A percentile compares a stretch with the other conserved stretches of the same genome.
Conservation (phyloP, 208 protist species). For the Entamoeba dispar region DNA sequence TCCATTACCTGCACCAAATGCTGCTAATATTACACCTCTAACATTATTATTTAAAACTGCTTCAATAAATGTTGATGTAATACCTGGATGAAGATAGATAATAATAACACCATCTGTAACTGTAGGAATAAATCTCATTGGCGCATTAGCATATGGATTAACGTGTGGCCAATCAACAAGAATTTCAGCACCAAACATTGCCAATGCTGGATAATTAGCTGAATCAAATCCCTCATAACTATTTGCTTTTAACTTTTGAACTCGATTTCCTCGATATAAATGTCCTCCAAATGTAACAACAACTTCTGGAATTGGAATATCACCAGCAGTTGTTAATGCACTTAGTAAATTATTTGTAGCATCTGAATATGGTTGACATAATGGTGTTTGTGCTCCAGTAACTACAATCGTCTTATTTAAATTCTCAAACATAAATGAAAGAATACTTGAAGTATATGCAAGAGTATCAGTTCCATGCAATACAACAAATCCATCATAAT, state of each 20-base stretch:
- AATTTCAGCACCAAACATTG: constrained; percentile 54
- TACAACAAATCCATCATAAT: constrained; percentile 81
- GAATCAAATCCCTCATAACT: constrained; percentile 61
- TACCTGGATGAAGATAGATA: constrained; percentile 50
- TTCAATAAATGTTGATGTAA: constrained; percentile 18
- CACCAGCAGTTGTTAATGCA: constrained; percentile 13
- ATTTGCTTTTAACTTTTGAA: constrained; percentile 50
- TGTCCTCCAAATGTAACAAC: constrained; percentile 70
- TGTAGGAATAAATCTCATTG: neutral
- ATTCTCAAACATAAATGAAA: constrained; percentile 77
- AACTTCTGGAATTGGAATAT: constrained; percentile 39
- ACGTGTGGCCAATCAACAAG: constrained; percentile 10
- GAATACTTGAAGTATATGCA: constrained; percentile 70
- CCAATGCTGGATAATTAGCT: constrained; percentile 57
- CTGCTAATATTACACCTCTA: constrained; percentile 55
- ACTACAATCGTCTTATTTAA: constrained; percentile 74
- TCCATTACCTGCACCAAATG: constrained; percentile 68
- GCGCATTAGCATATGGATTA: neutral
- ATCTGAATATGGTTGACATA: constrained; percentile 61
- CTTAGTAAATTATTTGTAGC: constrained; percentile 35
- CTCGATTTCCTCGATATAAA: constrained; percentile 67
- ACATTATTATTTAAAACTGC: constrained; percentile 12
- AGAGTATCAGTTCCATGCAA: constrained; percentile 83
- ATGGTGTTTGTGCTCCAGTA: constrained; percentile 67
- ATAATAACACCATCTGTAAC: neutral